A percentile compares a stretch with the other conserved stretches of the same genome.
phyloP scores from a whole-genome alignment of 1,284 basidiomycete species.

The Ustilago lituana region DNA sequence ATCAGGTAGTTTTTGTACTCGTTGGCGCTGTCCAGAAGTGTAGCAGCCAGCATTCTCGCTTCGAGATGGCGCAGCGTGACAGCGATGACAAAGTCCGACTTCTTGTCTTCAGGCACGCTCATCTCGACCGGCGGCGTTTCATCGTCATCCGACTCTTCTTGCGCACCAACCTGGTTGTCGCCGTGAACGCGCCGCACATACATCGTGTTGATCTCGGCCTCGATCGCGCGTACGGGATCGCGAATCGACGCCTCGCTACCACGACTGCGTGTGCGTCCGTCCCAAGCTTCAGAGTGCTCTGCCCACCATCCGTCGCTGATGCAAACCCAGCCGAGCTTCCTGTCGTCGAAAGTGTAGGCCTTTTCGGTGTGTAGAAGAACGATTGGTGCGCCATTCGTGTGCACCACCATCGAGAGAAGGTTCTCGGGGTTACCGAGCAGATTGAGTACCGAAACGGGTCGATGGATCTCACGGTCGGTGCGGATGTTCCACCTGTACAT shows the following conservation, averaged over 20 bases:
- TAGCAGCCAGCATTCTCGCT: constrained; percentile 58
- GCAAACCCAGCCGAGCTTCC: constrained; percentile 51
- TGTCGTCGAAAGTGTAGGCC: constrained; percentile 58
- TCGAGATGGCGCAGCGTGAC: constrained; percentile 62
- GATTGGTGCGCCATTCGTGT: constrained; percentile 69
- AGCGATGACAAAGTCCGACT: constrained; percentile 48
- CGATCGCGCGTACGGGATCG: constrained; percentile 58
- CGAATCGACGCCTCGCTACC: constrained; percentile 40
- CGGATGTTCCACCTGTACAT: constrained; percentile 60
- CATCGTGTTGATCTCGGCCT: constrained; percentile 59
- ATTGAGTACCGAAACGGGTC: constrained; percentile 47
- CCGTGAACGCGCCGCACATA: constrained; percentile 43
- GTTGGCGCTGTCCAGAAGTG: constrained; percentile 55
- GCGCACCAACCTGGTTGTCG: constrained; percentile 30
- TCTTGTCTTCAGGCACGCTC: constrained; percentile 45
- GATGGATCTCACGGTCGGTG: constrained; percentile 43
- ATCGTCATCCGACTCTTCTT: constrained; percentile 39
- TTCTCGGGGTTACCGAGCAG: constrained; percentile 50
- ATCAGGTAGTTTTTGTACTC: constrained; percentile 59
- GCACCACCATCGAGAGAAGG: constrained; percentile 47
- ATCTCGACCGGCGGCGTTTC: constrained; percentile 32
- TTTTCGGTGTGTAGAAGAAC: constrained; percentile 53
- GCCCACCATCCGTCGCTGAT: constrained; percentile 59
- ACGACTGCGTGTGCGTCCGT: constrained; percentile 48
- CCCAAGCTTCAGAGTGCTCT: constrained; percentile 59